These are phyloP conservation scores for Ustilago loliicola DNA, from an alignment of 1,284 basidiomycete species.

Conservation along the genomic window DNA sequence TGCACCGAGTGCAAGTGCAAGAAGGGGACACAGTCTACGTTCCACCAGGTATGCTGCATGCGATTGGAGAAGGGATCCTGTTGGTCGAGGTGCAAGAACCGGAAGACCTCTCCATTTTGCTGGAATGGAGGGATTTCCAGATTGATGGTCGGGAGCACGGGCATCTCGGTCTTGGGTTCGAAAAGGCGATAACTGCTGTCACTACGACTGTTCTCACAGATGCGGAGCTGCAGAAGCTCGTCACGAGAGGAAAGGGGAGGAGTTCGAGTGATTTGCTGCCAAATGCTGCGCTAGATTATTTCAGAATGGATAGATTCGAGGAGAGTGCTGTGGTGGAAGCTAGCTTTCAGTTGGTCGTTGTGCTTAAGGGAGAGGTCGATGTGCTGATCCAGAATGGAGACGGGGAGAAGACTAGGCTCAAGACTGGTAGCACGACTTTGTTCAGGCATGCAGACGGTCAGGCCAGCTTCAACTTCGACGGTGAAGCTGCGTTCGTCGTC, in stretches of 20 bases:
- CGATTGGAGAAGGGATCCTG: conserved; percentile 37
- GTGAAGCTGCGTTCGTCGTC: conserved; percentile 19
- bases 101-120: conserved; percentile 36
- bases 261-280: conserved; percentile 22
- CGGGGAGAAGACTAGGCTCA: conserved; percentile 5
- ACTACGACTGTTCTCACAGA: conserved; percentile 9
- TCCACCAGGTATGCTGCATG: conserved; percentile 42
- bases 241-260: conserved; percentile 6
- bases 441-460: conserved; percentile 26
- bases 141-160: conserved; percentile 28
- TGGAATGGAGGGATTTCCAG: conserved; percentile 40
- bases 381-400: not conserved
- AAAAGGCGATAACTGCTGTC: conserved; percentile 40
- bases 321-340: conserved; percentile 10
- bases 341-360: conserved; percentile 39
- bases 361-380: conserved; percentile 28
- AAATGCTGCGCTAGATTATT: conserved; percentile 26
- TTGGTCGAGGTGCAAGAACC: conserved; percentile 43
- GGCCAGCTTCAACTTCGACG: conserved; percentile 14
- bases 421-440: conserved; percentile 27
- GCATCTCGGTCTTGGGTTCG: conserved; percentile 38
- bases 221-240: conserved; percentile 13
- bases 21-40: conserved; percentile 40
- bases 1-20: conserved; percentile 30
- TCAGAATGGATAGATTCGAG: conserved; percentile 36